Percentiles rank a stretch among this genome's conserved stretches.
Evolutionary conservation across 1,284 basidiomycete genomes (phyloP).

Genomic region (Ganoderma lingzhi): DNA sequence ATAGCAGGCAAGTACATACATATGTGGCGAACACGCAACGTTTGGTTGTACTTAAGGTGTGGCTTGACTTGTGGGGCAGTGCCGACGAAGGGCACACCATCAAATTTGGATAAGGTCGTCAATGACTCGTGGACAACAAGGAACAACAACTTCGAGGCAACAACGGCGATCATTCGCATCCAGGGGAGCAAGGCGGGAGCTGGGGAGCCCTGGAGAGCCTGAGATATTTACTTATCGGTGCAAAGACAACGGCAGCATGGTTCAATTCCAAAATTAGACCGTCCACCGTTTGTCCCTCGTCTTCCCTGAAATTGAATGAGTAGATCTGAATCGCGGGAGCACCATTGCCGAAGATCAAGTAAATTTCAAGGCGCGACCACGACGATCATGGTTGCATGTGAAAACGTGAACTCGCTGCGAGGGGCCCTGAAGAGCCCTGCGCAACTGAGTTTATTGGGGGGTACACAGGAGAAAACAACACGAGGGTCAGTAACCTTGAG

Average conservation of each 20-base stretch:
- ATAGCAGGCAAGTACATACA: too few species aligned
- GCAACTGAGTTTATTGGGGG: background rate
- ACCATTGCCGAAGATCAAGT: too few species aligned
- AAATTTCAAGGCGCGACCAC: too few species aligned
- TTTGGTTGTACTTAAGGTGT: background rate
- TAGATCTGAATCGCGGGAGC: too few species aligned
- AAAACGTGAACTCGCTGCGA: background rate
- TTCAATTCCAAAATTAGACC: background rate
- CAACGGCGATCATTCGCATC: background rate
- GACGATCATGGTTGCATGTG: too few species aligned
- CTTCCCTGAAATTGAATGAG: background rate
- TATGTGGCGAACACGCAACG: too few species aligned
- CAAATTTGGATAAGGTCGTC: background rate
- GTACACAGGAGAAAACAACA: background rate
- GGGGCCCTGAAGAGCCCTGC: background rate
- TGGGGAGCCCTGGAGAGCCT: background rate
- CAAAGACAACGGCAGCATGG: background rate
- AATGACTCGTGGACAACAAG: background rate
- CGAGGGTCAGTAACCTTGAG: background rate
- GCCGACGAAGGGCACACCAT: background rate
- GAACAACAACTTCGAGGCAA: background rate
- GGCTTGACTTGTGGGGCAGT: background rate
- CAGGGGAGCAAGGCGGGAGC: background rate
- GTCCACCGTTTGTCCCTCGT: background rate
- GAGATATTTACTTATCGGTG: background rate